Conservation (phyloP, 169 alveolate species). For the Eimeria brunetti region DNA sequence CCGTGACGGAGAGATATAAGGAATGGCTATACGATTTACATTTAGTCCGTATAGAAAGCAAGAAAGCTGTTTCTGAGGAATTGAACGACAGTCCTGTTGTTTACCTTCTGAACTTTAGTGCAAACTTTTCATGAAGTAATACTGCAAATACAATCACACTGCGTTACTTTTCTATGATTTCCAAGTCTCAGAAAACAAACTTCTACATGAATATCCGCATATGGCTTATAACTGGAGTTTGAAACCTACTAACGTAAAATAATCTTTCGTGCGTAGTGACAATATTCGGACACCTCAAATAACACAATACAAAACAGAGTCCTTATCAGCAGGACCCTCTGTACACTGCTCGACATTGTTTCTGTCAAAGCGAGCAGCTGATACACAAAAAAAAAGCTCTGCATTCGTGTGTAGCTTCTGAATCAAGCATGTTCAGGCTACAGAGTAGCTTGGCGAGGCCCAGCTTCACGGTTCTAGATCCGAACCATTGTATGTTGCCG, state of each 20-base stretch:
- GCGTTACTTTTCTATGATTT: background rate
- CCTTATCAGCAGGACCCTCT: background rate
- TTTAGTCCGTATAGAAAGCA: background rate
- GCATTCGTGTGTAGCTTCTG: background rate
- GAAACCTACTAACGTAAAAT: background rate
- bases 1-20: background rate
- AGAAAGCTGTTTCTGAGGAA: background rate
- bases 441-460: background rate
- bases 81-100: background rate
- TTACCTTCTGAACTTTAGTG: background rate
- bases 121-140: too few relatives aligned
- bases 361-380: background rate
- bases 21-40: too few relatives aligned
- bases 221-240: background rate
- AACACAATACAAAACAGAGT: background rate
- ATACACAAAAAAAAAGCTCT: background rate
- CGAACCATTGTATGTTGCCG: background rate
- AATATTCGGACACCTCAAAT: background rate
- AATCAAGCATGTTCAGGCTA: background rate
- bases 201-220: background rate
- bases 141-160: background rate
- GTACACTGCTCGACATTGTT: background rate
- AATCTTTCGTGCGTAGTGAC: background rate
- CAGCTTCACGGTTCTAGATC: background rate
- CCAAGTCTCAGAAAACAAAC: background rate